A percentile compares a stretch with the other conserved stretches of the same genome.
These are phyloP conservation scores for Furcasterigmium sp. DNA, from an alignment of 2,329 filamentous ascomycete genomes.

Conservation along the genomic window DNA sequence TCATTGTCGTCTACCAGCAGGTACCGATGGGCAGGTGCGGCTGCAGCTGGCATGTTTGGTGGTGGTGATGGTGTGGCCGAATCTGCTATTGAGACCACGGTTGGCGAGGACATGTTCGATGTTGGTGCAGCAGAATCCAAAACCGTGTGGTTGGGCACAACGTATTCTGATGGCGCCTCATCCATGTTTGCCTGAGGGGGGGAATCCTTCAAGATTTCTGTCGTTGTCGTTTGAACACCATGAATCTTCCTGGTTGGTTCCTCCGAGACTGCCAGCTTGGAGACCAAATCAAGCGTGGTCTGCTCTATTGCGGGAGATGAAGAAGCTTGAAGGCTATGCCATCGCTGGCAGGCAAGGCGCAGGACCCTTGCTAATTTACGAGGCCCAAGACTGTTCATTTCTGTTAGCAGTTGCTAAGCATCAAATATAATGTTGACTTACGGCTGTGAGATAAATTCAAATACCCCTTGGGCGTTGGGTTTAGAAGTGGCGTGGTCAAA, in stretches of 20 bases:
- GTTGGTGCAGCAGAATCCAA: no score
- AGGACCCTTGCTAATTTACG: slow-evolving; percentile 27
- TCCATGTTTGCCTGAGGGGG: no score
- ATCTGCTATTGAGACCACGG: slow-evolving; percentile 23
- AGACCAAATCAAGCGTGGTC: no score
- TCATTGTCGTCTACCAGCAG: slow-evolving; percentile 34
- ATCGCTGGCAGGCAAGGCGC: neutral
- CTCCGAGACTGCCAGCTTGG: no score
- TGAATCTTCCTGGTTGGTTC: no score
- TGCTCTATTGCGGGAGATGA: no score
- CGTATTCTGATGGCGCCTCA: no score
- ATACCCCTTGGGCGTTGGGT: slow-evolving; percentile 12
- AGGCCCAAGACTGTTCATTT: slow-evolving; percentile 21
- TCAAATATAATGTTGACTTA: slow-evolving; percentile 12
- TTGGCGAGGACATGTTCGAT: no score
- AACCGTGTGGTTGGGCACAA: no score
- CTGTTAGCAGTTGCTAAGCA: neutral
- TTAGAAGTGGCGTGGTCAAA: slow-evolving; percentile 14
- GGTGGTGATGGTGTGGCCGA: slow-evolving; percentile 22
- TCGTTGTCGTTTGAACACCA: no score
- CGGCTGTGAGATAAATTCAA: slow-evolving; percentile 30
- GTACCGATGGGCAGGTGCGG: slow-evolving; percentile 27
- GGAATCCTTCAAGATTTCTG: no score
- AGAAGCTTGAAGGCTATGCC: neutral
- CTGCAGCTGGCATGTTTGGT: slow-evolving; percentile 27